Evolutionary conservation across 257 asterid species (phyloP).

Genomic region (Ophiorrhiza pumila): DNA sequence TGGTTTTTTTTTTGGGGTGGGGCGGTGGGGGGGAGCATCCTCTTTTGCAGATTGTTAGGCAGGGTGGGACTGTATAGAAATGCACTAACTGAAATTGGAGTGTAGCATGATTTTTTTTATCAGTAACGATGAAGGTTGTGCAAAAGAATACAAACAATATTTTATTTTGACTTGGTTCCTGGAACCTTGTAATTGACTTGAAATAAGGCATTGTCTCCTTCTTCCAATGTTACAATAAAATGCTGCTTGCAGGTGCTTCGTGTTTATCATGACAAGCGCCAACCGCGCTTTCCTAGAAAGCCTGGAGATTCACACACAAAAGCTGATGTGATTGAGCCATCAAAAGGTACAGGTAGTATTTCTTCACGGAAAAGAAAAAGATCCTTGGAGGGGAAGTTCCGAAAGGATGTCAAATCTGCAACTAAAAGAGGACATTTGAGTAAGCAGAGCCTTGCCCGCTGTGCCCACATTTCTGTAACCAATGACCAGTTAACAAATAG

Average conservation of each 20-base stretch:
- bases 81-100: not conserved
- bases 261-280: conserved; percentile 63
- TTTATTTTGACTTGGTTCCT: conserved; percentile 3
- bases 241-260: conserved; percentile 72
- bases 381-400: conserved; percentile 31
- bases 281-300: conserved; percentile 39
- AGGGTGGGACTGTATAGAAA: not conserved
- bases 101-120: not conserved
- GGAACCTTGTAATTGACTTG: not conserved
- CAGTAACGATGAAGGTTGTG: not conserved
- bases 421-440: conserved; percentile 34
- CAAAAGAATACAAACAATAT: not conserved
- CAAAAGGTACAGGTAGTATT: conserved; percentile 22
- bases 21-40: not conserved
- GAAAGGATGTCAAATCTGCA: conserved; percentile 36
- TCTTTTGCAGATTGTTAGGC: not conserved
- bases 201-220: not conserved
- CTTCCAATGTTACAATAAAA: not conserved
- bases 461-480: conserved; percentile 26
- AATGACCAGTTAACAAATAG: conserved; percentile 36
- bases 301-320: conserved; percentile 41
- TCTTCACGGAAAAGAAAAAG: conserved; percentile 57
- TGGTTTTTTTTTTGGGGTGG: not conserved
- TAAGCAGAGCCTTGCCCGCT: conserved; percentile 28
- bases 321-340: conserved; percentile 31